Evolutionary conservation across 768 basidiomycete genomes (phyloP), one percentile per base, ranked within the genome.

Genomic region (Leccinum broughii): DNA sequence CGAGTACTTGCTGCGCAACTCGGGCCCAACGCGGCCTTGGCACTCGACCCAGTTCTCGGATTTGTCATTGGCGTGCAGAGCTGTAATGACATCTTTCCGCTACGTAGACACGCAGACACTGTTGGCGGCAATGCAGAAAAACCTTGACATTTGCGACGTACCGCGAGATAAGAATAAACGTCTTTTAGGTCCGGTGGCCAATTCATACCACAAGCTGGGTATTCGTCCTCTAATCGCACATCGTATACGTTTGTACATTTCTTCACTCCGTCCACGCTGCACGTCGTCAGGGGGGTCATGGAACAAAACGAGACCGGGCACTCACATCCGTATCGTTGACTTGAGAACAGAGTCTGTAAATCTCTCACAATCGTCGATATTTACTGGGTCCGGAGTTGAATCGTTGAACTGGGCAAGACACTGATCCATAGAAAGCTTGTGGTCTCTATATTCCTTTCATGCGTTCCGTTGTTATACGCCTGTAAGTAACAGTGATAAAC

Each of bases 191-290:
- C 93, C 35, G 88, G 87, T 7, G 95, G 96, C 96, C 95, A 99
- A 76, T 95, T 96, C 93, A 96, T 92, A 3, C 96, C 97, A 73
- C 97, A 99, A 1, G 85, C 89, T 17, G 97, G 97, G 37, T 72
- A 77, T 13, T 82, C 82, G 70, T 99, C 97, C 57, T 91, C 87
- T n/a, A 90, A 77, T 26, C 97, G 90, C 14, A 98, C 85, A 69
- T 99, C 97, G 66, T 99, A 99, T 41, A 98, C 85, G 71, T 99
- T 99, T 62, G 95, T 77, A 71, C 97, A 99, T 76, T 86, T 87
- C 28, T 81, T 75, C 63, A 80, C 77, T 11, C 86, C 91, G 55
- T 92, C 80, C 46, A 87, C 78, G 39, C 92, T 94, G 49, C 3
- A 2, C 3, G 51, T 22, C 15, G n/a, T 66, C 37, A 65, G 54